Conservation (phyloP, 495 filamentous ascomycete species). For the Hypomontagnella monticulosa region DNA sequence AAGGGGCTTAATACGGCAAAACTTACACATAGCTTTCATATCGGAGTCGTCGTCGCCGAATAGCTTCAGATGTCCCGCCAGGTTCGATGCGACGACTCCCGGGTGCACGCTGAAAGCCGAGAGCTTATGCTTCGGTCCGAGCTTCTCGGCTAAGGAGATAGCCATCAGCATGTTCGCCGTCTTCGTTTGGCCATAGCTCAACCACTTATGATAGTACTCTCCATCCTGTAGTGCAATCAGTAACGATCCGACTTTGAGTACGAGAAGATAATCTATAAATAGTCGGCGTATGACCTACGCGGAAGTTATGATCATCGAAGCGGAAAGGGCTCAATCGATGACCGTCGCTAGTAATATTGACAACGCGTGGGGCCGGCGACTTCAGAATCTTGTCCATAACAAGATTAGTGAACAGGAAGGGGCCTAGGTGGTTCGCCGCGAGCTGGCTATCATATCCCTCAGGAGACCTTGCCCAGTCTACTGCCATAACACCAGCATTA, state of each 20-base stretch:
- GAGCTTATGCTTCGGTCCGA: slow-evolving; percentile 36
- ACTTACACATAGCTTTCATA: slow-evolving; percentile 20
- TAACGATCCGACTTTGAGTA: too few relatives aligned
- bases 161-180: slow-evolving; percentile 60
- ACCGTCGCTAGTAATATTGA: slow-evolving; percentile 46
- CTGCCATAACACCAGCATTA: slow-evolving; percentile 52
- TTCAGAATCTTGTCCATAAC: slow-evolving; percentile 54
- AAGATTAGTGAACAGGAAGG: slow-evolving; percentile 62
- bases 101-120: slow-evolving; percentile 52
- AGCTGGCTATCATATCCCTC: slow-evolving; percentile 61
- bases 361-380: slow-evolving; percentile 43
- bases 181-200: slow-evolving; percentile 58
- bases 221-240: slow-evolving; percentile 23
- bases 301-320: slow-evolving; percentile 58
- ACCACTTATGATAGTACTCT: slow-evolving; percentile 33
- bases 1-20: too few relatives aligned
- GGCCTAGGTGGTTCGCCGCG: slow-evolving; percentile 57
- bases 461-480: slow-evolving; percentile 44
- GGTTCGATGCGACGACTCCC: slow-evolving; percentile 45
- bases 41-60: slow-evolving; percentile 10
- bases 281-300: too few relatives aligned
- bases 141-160: slow-evolving; percentile 48
- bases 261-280: too few relatives aligned
- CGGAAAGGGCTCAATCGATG: slow-evolving; percentile 53
- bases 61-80: slow-evolving; percentile 17